Conservation (phyloP, 139 green algal genomes). For the Chlorella sp. region DNA sequence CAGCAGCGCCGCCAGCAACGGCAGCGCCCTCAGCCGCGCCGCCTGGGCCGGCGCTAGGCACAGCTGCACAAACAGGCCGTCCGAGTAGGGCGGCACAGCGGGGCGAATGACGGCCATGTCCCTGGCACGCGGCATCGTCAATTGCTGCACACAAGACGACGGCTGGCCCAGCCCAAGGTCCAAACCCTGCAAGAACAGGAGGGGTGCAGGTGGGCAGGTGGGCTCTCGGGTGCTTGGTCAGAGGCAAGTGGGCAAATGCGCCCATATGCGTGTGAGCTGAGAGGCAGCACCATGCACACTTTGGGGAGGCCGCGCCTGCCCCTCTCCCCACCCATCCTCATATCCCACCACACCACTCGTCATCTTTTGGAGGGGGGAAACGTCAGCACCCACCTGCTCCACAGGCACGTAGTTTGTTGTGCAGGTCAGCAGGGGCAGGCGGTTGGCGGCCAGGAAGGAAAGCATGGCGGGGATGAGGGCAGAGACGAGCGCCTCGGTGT, state of each 20-base stretch:
- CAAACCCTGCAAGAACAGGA: background rate
- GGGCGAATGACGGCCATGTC: constrained; percentile 2
- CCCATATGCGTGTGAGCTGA: too few relatives aligned
- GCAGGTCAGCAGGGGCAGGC: constrained; percentile 1
- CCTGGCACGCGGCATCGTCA: background rate
- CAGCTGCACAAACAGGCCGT: background rate
- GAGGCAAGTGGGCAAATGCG: too few relatives aligned
- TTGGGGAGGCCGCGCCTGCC: too few relatives aligned
- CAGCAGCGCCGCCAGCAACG: constrained; percentile 6
- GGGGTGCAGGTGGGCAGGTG: background rate
- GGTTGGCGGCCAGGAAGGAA: background rate
- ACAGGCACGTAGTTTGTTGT: constrained; percentile 12
- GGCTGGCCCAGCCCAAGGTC: background rate
- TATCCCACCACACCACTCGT: background rate
- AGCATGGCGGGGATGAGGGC: constrained; percentile 13
- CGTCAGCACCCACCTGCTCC: background rate
- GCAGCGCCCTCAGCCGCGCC: background rate
- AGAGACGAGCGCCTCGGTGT: constrained; percentile 5
- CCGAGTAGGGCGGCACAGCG: background rate
- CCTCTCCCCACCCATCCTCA: background rate
- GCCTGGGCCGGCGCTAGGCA: background rate
- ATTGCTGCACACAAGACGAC: background rate
- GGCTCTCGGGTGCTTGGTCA: too few relatives aligned
- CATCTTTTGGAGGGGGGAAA: too few relatives aligned
- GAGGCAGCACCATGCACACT: too few relatives aligned